Percentiles rank a stretch among this genome's conserved stretches.
Evolutionary conservation across 164 flowering plant genomes (phyloP).

Genomic region (Magnolia officinalis): DNA sequence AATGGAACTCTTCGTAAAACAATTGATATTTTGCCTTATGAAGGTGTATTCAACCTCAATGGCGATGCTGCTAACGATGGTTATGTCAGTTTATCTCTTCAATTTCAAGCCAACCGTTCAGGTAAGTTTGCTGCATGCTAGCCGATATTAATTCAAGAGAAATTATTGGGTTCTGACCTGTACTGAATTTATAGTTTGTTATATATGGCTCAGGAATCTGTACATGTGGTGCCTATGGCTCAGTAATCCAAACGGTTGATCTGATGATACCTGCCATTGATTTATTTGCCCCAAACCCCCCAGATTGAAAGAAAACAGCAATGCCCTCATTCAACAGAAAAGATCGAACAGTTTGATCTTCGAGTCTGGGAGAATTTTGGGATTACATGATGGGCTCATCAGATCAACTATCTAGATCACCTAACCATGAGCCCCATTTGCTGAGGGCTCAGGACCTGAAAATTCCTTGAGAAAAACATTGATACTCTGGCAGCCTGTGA

Average conservation of each 20-base stretch:
- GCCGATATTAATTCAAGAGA: neutral
- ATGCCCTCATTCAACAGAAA: neutral
- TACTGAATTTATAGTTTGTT: neutral
- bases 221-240: neutral
- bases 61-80: constrained; percentile 97
- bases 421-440: neutral
- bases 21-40: neutral
- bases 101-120: constrained; percentile 79
- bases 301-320: neutral
- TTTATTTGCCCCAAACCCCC: neutral
- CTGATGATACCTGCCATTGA: neutral
- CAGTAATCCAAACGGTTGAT: neutral
- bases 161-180: neutral
- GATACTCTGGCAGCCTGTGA: too few relatives aligned
- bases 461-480: too few relatives aligned
- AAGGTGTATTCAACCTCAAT: constrained; percentile 96
- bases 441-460: too few relatives aligned
- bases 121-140: constrained; percentile 31
- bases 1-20: neutral
- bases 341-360: neutral
- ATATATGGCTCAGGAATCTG: neutral
- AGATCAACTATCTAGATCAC: neutral
- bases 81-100: constrained; percentile 73
- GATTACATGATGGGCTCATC: neutral
- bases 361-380: neutral